Evolutionary conservation across 192 early-diverging fungal species (phyloP), one percentile per base, ranked within the genome.

Genomic region (Anaeromyces robustus): DNA sequence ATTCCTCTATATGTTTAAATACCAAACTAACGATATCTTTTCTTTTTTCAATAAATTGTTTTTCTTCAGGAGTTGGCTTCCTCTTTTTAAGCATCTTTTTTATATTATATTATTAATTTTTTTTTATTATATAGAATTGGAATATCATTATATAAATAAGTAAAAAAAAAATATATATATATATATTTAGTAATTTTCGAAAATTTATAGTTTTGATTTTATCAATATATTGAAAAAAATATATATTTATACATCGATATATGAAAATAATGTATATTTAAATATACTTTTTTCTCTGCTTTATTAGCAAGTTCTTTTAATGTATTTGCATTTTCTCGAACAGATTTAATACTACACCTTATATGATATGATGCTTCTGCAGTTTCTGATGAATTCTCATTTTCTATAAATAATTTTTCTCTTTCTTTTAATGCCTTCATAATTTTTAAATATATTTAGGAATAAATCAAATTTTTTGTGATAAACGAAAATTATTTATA

Each of bases 331-430:
- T 82, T 59, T 80, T 90, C 89, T 80, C 89, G 87, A n/a, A 91
- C 29, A 0, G 52, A 80, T 81, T 86, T 83, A 29, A 92, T 87
- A 78, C 82, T 83, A 39, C 88, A 83, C 19, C 90, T 83, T 68
- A 92, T 89, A n/a, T 86, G 83, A 82, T 91, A 92, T 12, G 86
- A 87, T 30, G 88, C 84, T 82, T 92, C 89, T 1, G 90, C 90
- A 14, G 86, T 86, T 80, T 92, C 90, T 12, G 86, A 86, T 16
- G 90, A 87, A 28, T 89, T 91, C 3, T 87, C 88, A n/a, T 83
- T 83, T 2, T 77, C 29, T 2, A 43, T 3, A 52, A 52, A 52
- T 22, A 52, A 52, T 22, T 18, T 22, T 52, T 52, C 43, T 52
- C 43, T 52, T 52, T 52, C 43, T 52, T 52, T 52, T 14, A 52